These are phyloP conservation scores for Atkinsonella texensis DNA, from an alignment of 2,329 filamentous ascomycete species.

Conservation along the genomic window DNA sequence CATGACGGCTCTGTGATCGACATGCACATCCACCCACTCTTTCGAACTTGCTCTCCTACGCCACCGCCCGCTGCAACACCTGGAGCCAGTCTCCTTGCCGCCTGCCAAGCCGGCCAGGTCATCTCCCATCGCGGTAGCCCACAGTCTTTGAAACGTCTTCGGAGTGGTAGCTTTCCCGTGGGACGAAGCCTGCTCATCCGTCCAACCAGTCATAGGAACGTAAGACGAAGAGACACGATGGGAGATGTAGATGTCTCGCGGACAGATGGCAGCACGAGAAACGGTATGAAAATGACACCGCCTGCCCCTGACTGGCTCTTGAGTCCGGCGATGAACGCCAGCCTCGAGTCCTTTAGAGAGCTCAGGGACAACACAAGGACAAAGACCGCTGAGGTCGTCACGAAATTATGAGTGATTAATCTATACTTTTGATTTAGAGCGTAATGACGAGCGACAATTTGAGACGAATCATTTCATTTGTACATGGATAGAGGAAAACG, in stretches of 20 bases:
- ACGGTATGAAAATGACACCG: slow-evolving; percentile 40
- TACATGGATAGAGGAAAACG: background rate
- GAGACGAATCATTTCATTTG: slow-evolving; percentile 1
- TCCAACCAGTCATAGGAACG: slow-evolving; percentile 33
- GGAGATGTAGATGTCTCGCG: background rate
- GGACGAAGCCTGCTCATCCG: slow-evolving; percentile 35
- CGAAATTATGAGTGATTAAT: background rate
- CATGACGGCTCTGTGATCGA: slow-evolving; percentile 32
- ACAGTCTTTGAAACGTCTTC: slow-evolving; percentile 38
- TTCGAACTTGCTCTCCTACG: slow-evolving; percentile 58
- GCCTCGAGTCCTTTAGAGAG: slow-evolving; percentile 13
- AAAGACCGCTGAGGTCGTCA: background rate
- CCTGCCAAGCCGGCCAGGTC: slow-evolving; percentile 54
- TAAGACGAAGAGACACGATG: slow-evolving; percentile 1
- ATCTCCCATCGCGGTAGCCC: slow-evolving; percentile 43
- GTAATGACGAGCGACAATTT: background rate
- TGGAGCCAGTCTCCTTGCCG: slow-evolving; percentile 59
- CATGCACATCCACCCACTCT: slow-evolving; percentile 65
- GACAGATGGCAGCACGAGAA: background rate
- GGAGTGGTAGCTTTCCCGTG: slow-evolving; percentile 41
- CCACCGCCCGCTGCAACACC: slow-evolving; percentile 55
- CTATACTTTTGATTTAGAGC: background rate
- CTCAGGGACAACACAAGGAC: background rate
- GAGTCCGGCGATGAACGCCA: slow-evolving; percentile 37
- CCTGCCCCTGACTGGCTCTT: slow-evolving; percentile 52